Percentiles rank a stretch among this genome's conserved stretches.
Evolutionary conservation across 2,329 filamentous ascomycete species (phyloP).

Genomic region (Septoria linicola): DNA sequence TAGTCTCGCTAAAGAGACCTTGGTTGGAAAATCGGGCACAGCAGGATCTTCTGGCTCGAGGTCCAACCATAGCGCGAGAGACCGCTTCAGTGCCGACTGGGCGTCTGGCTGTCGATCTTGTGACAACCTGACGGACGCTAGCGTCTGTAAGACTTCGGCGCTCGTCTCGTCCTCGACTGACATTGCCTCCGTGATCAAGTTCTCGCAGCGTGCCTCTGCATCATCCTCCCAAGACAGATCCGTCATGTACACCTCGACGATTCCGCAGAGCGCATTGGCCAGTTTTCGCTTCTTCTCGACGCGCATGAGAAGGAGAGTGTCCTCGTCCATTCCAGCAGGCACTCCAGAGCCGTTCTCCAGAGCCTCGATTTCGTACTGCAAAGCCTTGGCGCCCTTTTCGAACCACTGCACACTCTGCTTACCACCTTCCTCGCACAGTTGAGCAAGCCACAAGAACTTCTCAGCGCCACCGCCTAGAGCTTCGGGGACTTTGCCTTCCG

Average conservation of each 20-base stretch:
- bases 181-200: constrained; percentile 84
- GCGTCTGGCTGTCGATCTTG: constrained; percentile 80
- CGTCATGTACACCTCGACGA: constrained; percentile 98
- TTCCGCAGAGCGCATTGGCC: constrained; percentile 87
- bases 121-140: constrained; percentile 90
- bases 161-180: constrained; percentile 72
- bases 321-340: constrained; percentile 31
- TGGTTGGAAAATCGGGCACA: constrained; percentile 81
- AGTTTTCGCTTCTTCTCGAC: constrained; percentile 78
- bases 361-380: constrained; percentile 68
- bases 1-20: constrained; percentile 79
- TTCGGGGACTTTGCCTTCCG: constrained; percentile 68
- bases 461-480: constrained; percentile 78
- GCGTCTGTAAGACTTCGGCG: constrained; percentile 89
- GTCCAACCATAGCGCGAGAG: constrained; percentile 80
- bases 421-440: constrained; percentile 69
- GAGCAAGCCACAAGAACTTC: constrained; percentile 92
- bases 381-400: constrained; percentile 66
- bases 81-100: constrained; percentile 71
- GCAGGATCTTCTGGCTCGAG: constrained; percentile 68
- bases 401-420: constrained; percentile 61
- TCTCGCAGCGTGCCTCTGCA: constrained; percentile 84
- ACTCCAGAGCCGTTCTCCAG: constrained; percentile 52
- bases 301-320: constrained; percentile 42
- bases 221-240: constrained; percentile 76